Evolutionary conservation across 257 asterid species (phyloP), one percentile per base, ranked within the genome.

Genomic region (Echites panduratus): DNA sequence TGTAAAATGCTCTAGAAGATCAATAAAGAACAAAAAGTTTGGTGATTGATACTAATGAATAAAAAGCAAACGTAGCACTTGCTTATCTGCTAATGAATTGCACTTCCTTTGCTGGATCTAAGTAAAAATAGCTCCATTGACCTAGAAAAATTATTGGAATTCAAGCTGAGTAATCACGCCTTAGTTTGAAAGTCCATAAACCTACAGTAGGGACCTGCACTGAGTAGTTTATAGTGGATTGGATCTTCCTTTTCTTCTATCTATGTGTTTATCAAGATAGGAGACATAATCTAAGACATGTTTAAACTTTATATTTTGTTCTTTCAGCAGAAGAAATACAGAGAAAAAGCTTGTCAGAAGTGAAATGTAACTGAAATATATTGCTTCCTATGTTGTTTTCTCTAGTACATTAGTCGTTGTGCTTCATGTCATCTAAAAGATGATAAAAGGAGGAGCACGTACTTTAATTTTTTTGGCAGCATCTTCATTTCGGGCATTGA

Each of bases 401-500:
- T 4, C 2, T 45, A 44, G 7, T 17, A 26, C n/a, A 10, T 14
- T 5, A 40, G 3, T 66, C 29, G 53, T 52, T 11, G 9, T 4
- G 48, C 0, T 59, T 8, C 17, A 58, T 63, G 64, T 61, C 35
- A 76, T 20, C 17, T 49, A 48, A 24, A 17, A 47, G 62, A 50
- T 71, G 54, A 62, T 63, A 67, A 65, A 70, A 69, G 45, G 57
- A 16, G 43, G 45, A 35, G 65, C 29, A 58, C 59, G 41, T 84
- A 90, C 99, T 82, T 77, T 88, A 71, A 94, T 94, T 76, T 75
- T 91, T 59, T 85, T 66, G 74, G 85, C 92, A 32, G 89, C 91
- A 74, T 94, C 99, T 79, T 89, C 98, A 67, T 84, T 82, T 58
- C 74, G 82, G 54, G 99, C 77, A 84, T 94, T 94, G 70, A 92